Base-by-base conservation (phyloP, 108 stramenopile species). In the Nannochloropsis granulata region DNA sequence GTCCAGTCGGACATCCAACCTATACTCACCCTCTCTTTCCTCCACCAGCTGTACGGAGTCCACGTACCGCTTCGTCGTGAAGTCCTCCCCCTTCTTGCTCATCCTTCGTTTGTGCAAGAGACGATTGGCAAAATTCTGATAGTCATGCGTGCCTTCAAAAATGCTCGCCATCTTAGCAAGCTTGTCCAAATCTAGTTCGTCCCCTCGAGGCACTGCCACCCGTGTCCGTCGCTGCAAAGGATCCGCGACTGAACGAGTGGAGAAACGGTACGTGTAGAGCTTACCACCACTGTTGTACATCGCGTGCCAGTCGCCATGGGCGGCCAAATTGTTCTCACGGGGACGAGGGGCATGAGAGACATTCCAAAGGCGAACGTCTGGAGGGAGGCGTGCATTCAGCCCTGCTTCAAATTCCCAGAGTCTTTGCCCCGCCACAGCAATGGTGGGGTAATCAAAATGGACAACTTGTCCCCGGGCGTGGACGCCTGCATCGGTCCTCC, bases 71-170 rank as follows among this genome's bases (percentile, higher is more conserved):
- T 25, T 43, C 25, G 88, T 88, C 43, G 78, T 45, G 83, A 80
- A 88, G 21, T 86, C 83, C 16, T 34, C 46, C 16, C 43, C 43
- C 79, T 82, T 82, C 25, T 80, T 45, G 26, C 78, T 56, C 80
- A 34, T 83, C 23, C 42, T 45, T 45, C 25, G 19, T 14, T 82
- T 79, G 43, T 83, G 79, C 24, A 83, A 78, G 19, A 44, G 34
- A 21, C 85, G 82, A 56, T 90, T 89, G n/a, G 87, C 86, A 45
- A 91, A 91, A 21, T 84, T 82, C 23, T 24, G 34, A 24, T 90
- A 91, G 85, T 91, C 89, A 82, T 90, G 89, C 44, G 78, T 79
- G 9, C 90, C 90, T 24, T 83, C 83, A 71, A 88, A 90, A 34
- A 44, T 13, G 11, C 34, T 19, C 12, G 89, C 34, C 45, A 79